These are phyloP conservation scores for Coemansia sp. DNA, from an alignment of 192 early-diverging fungal species.

Conservation along the genomic window DNA sequence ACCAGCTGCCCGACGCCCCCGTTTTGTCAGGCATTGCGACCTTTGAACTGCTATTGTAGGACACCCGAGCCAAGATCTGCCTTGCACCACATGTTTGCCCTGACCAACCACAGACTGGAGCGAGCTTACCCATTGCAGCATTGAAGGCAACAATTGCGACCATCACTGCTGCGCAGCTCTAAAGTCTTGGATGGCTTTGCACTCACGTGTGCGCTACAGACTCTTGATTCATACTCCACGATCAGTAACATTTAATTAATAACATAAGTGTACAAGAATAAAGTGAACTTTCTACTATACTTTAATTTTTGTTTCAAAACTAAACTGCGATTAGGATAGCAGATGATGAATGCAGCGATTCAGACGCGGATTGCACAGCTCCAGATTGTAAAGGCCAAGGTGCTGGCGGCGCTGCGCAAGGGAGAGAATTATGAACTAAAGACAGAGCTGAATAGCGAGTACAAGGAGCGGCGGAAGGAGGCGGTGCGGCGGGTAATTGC, in stretches of 20 bases:
- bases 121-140: neutral
- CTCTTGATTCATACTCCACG: neutral
- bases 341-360: constrained; percentile 55
- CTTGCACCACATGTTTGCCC: constrained; percentile 25
- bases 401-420: constrained; percentile 53
- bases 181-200: constrained; percentile 31
- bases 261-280: neutral
- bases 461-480: constrained; percentile 93
- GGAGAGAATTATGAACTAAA: constrained; percentile 97
- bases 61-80: neutral
- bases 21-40: neutral
- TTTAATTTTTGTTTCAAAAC: neutral
- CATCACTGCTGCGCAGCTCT: neutral
- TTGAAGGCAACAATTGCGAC: constrained; percentile 13
- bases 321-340: neutral
- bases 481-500: constrained; percentile 98
- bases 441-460: constrained; percentile 96
- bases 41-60: neutral
- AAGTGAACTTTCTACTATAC: neutral
- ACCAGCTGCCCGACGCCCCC: neutral
- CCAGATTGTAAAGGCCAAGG: constrained; percentile 54
- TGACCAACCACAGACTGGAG: constrained; percentile 26
- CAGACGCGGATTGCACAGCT: constrained; percentile 51
- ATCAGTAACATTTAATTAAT: neutral
- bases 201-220: constrained; percentile 26